Percentiles rank a stretch among this genome's conserved stretches.
These are phyloP conservation scores for Barnettozyma siamensis DNA, from an alignment of 805 yeast species.

Conservation along the genomic window DNA sequence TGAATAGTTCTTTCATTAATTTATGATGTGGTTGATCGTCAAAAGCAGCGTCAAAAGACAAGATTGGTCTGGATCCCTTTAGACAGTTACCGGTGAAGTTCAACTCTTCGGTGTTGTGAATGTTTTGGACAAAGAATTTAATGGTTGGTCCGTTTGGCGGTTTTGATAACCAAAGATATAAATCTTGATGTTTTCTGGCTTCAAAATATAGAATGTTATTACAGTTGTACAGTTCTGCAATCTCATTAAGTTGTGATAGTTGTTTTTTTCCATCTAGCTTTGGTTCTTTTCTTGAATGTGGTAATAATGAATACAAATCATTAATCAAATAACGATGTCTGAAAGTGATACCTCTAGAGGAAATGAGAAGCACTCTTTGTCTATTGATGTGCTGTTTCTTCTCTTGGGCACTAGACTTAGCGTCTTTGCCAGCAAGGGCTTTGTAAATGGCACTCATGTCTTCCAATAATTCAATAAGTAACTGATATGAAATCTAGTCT, in stretches of 20 bases:
- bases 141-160: constrained; percentile 98
- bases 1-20: constrained; percentile 77
- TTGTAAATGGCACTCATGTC: constrained; percentile 69
- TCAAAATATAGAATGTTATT: constrained; percentile 92
- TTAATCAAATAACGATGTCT: constrained; percentile 92
- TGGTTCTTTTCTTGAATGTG: constrained; percentile 95
- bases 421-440: constrained; percentile 48
- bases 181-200: constrained; percentile 92
- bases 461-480: too few species aligned
- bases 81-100: constrained; percentile 95
- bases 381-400: constrained; percentile 65
- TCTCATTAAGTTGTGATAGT: constrained; percentile 83
- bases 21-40: constrained; percentile 61
- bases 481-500: not conserved
- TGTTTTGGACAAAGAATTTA: constrained; percentile 88
- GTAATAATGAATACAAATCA: constrained; percentile 73
- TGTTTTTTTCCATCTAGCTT: constrained; percentile 91
- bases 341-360: constrained; percentile 91
- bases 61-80: constrained; percentile 89
- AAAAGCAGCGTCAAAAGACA: constrained; percentile 82
- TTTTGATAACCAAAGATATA: constrained; percentile 90
- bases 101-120: constrained; percentile 93
- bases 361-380: constrained; percentile 82
- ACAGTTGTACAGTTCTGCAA: constrained; percentile 95
- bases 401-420: constrained; percentile 29